Base-by-base conservation (phyloP, 108 stramenopile genomes). In the Skeletonema menzelii region DNA sequence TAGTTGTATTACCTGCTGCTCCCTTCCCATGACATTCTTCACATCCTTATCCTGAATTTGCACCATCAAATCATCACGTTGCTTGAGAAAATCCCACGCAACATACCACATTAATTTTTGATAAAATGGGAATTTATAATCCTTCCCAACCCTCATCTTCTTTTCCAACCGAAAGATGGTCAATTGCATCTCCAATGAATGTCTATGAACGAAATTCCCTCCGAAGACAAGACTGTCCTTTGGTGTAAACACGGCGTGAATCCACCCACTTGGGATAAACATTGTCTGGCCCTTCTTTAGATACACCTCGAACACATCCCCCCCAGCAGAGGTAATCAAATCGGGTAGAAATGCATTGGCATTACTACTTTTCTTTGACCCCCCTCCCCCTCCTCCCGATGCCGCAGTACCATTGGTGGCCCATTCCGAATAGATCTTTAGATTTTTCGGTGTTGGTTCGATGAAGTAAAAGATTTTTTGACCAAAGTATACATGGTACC, bases 221-320 rank as follows among this genome's bases (percentile, higher is more conserved):
- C 96, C 97, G 57, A 98, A 88, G 13, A 96, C 96, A 11, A 98
- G 46, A 15, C 85, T 77, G 65, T 96, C 94, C 20, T 70, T 65
- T 3, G 97, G 95, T 30, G 97, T 97, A 70, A 88, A 96, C 4
- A 97, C 97, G 2, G 88, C 91, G 84, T 97, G 97, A 64, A 97
- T 97, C 96, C 96, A 97, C 32, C 93, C 97, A 8, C 88, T 73
- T 15, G 97, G 95, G 56, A 97, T 95, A 20, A 95, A 62, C 13
- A 97, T 31, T 2, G 97, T 97, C 74, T 96, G 84, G 10, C 88
- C 84, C 2, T 71, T 68, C 38, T 78, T 27, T n/a, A 97, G 56
- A 22, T 66, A 59, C 10, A 96, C 75, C 22, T 82, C 69, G 15
- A 73, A 30, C 59, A 85, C 81, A 24, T 31, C 31, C 32, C 66